Conservation (phyloP, 2,329 filamentous ascomycete genomes). For the Venturia carpophila region DNA sequence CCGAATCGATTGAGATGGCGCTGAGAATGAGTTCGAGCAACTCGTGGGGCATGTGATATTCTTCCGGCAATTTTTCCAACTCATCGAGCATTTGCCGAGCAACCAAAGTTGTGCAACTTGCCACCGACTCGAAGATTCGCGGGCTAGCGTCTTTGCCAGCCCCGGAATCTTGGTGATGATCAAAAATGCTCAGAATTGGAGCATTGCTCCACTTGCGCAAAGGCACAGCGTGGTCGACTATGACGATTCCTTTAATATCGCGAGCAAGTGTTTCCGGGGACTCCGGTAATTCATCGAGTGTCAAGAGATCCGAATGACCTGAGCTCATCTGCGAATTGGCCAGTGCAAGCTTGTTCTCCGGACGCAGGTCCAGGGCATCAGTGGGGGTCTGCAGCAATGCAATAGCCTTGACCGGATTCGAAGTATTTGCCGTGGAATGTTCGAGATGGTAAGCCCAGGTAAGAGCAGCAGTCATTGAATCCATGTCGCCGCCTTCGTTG, state of each 20-base stretch:
- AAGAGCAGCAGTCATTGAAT: constrained; percentile 39
- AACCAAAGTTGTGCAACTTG: constrained; percentile 41
- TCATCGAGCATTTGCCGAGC: constrained; percentile 42
- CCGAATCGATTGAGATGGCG: constrained; percentile 41
- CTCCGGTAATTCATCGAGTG: constrained; percentile 41
- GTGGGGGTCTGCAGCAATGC: constrained; percentile 40
- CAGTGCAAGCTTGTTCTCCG: constrained; percentile 41
- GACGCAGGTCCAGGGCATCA: constrained; percentile 40
- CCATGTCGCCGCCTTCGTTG: constrained; percentile 40
- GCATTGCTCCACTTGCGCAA: constrained; percentile 38
- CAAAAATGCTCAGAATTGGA: constrained; percentile 40
- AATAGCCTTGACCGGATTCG: constrained; percentile 39
- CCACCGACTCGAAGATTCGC: constrained; percentile 38
- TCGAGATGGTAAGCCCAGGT: constrained; percentile 43
- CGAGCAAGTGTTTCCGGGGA: constrained; percentile 37
- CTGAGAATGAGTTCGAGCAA: constrained; percentile 41
- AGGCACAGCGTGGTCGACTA: constrained; percentile 39
- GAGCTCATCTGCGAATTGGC: constrained; percentile 40
- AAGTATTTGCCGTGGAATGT: constrained; percentile 37
- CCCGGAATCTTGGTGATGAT: constrained; percentile 40
- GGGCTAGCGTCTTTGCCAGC: constrained; percentile 36
- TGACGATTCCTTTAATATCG: constrained; percentile 39
- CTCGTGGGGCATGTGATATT: constrained; percentile 43
- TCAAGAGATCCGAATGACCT: constrained; percentile 40
- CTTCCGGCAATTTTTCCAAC: constrained; percentile 35